Evolutionary conservation across 2,329 filamentous ascomycete genomes (phyloP).

Genomic region (Aspergillus ibericus): DNA sequence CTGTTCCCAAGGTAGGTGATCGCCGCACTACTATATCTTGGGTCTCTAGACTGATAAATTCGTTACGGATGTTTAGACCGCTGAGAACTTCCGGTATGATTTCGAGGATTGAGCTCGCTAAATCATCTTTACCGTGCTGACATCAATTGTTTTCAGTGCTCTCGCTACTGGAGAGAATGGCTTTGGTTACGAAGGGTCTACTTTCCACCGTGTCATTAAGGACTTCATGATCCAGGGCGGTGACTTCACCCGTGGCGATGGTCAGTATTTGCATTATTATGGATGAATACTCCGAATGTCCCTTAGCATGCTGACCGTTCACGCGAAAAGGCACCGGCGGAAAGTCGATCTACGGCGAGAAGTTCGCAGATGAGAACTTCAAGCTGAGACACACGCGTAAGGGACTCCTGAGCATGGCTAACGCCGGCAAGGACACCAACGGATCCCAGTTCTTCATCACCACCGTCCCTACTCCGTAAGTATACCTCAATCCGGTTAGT

Average conservation of each 20-base stretch:
- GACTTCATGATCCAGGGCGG: conserved; percentile 71
- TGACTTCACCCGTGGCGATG: conserved; percentile 65
- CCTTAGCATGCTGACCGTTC: not conserved
- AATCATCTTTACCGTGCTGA: conserved; percentile 14
- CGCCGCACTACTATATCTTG: not conserved
- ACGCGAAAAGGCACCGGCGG: conserved; percentile 58
- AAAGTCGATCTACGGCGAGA: conserved; percentile 66
- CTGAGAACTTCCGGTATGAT: conserved; percentile 62
- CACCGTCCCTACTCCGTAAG: conserved; percentile 56
- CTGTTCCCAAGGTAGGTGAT: conserved; percentile 59
- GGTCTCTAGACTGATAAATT: conserved; percentile 9
- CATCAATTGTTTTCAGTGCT: conserved; percentile 36
- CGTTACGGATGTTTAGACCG: conserved; percentile 48
- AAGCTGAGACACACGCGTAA: conserved; percentile 68
- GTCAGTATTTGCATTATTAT: conserved; percentile 24
- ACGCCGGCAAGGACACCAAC: conserved; percentile 64
- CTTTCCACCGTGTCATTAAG: conserved; percentile 70
- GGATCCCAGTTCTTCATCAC: conserved; percentile 70
- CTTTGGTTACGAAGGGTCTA: conserved; percentile 65
- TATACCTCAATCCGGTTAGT: not conserved
- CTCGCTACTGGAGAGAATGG: conserved; percentile 67
- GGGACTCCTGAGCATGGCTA: conserved; percentile 66
- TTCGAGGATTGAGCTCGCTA: not conserved
- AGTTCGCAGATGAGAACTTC: conserved; percentile 71
- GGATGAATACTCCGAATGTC: not conserved